These are phyloP conservation scores for Kodamaea derodonti DNA, from an alignment of 1,139 yeast genomes.

Conservation along the genomic window DNA sequence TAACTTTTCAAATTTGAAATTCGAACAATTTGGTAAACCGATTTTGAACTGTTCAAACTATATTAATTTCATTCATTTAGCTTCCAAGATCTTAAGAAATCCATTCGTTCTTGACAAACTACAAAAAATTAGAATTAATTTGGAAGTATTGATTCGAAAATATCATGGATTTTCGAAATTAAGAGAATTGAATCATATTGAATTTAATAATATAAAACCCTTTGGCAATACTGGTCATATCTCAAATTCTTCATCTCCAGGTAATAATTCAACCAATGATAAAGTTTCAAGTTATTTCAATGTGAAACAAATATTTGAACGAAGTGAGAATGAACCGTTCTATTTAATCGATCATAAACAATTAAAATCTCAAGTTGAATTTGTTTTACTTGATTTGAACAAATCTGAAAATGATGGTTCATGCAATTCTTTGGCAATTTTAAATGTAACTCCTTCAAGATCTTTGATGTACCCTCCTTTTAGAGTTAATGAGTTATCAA, in stretches of 20 bases:
- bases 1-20: conserved; percentile 14
- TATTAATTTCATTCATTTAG: conserved; percentile 24
- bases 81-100: conserved; percentile 26
- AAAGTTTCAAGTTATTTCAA: conserved; percentile 42
- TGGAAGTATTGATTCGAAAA: conserved; percentile 18
- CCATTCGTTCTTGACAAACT: conserved; percentile 41
- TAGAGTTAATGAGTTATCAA: conserved; percentile 23
- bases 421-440: conserved; percentile 40
- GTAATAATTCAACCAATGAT: conserved; percentile 6
- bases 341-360: conserved; percentile 13
- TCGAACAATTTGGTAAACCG: conserved; percentile 26
- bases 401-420: conserved; percentile 14
- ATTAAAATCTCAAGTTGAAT: conserved; percentile 19
- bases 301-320: conserved; percentile 31
- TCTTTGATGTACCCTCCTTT: conserved; percentile 44
- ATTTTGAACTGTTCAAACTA: conserved; percentile 31
- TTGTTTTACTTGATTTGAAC: conserved; percentile 26
- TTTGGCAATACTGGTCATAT: conserved; percentile 18
- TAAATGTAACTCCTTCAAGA: conserved; percentile 11
- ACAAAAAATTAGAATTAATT: conserved; percentile 13
- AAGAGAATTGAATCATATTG: conserved; percentile 29
- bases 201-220: conserved; percentile 32
- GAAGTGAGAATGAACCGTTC: conserved; percentile 26
- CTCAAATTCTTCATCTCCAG: conserved; percentile 2
- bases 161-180: conserved; percentile 16